Evolutionary conservation across 1,139 yeast genomes (phyloP), one percentile per base, ranked within the genome.

Genomic region (Arxiozyma heterogenica): DNA sequence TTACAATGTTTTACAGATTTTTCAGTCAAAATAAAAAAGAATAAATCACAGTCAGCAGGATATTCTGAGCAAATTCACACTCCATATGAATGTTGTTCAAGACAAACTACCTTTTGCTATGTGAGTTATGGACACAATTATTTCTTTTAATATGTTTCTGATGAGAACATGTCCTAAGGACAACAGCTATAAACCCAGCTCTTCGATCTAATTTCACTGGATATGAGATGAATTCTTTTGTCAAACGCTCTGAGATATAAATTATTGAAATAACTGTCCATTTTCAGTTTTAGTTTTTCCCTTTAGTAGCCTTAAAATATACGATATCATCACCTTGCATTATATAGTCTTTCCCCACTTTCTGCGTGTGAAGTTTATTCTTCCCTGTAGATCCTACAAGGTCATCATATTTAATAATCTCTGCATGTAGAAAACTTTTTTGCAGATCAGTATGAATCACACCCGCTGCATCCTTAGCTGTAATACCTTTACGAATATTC

Each of bases 401-500:
- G 59, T 81, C 84, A 1, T 71, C 70, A 69, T 78, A 84, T 59
- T 83, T 82, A 59, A 79, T 77, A 15, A 84, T 82, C 58, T 79
- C 86, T 9, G 95, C 95, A 61, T 81, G 79, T 57, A 91, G 83
- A 66, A 91, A 91, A 1, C 95, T 86, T 64, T 84, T 81, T 72
- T 85, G 85, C 56, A 90, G 74, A 69, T 90, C 97, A 8, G 91
- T 85, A 70, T 93, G 98, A 58, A 91, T 91, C 44, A 88, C 85
- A 25, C 95, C 96, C 0, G 98, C 98, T 1, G 96, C 97, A 58
- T 88, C 88, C 18, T 95, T 94, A 11, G 96, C 96, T 51, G 81
- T 77, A 41, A 88, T 82, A 39, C 91, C 88, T 60, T 77, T 73
- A 60, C 95, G 77, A 51, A 91, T 76, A 15, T 95, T 86, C 98